Percentiles rank a stretch among this genome's conserved stretches.
These are phyloP conservation scores for Sugiyamaella grinbergsii DNA, from an alignment of 1,139 yeast species.

Conservation along the genomic window DNA sequence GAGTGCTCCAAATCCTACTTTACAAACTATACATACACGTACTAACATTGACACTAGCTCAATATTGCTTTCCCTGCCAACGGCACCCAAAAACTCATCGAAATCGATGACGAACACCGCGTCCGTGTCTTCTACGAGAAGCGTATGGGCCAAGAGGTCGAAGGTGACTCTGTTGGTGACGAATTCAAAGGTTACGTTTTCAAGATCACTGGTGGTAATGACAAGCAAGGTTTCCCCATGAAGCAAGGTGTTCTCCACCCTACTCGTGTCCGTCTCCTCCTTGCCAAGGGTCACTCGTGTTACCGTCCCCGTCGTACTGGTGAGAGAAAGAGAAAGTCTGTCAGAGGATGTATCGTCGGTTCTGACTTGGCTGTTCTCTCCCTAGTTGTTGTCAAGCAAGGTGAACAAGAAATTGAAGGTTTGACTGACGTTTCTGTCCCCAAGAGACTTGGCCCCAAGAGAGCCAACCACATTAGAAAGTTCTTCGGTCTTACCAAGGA, in stretches of 20 bases:
- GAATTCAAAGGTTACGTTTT: constrained; percentile 99
- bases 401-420: constrained; percentile 94
- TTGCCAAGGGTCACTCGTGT: constrained; percentile 95
- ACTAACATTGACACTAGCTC: constrained; percentile 56
- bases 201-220: constrained; percentile 99
- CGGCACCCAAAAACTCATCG: constrained; percentile 98
- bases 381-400: constrained; percentile 93
- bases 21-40: too few species aligned
- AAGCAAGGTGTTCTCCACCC: constrained; percentile 99
- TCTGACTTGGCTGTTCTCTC: constrained; percentile 96
- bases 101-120: constrained; percentile 98
- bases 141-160: constrained; percentile 99
- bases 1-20: too few species aligned
- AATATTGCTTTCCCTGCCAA: constrained; percentile 99
- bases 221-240: constrained; percentile 99
- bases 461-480: constrained; percentile 99
- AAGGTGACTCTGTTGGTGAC: constrained; percentile 97
- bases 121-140: constrained; percentile 98
- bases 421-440: constrained; percentile 92
- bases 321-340: constrained; percentile 99
- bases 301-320: constrained; percentile 99
- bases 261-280: constrained; percentile 96
- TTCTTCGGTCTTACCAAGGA: constrained; percentile 98
- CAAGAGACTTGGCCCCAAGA: constrained; percentile 99
- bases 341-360: constrained; percentile 99